A percentile compares a stretch with the other conserved stretches of the same genome.
These are phyloP conservation scores for Colletotrichum navitas DNA, from an alignment of 2,329 filamentous ascomycete genomes.

Conservation along the genomic window DNA sequence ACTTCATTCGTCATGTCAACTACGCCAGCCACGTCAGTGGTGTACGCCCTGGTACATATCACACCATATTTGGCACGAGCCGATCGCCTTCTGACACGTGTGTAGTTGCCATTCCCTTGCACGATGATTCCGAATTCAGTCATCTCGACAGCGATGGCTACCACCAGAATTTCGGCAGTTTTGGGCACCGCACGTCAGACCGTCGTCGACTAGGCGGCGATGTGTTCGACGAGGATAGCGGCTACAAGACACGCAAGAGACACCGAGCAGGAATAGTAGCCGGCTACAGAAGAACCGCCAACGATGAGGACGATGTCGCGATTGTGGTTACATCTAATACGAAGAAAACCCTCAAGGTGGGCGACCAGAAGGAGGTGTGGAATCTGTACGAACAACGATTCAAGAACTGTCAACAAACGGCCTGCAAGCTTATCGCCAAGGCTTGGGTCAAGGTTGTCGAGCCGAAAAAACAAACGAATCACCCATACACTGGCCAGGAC, in stretches of 20 bases:
- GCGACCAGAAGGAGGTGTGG: constrained; percentile 66
- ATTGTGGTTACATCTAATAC: constrained; percentile 54
- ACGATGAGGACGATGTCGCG: constrained; percentile 59
- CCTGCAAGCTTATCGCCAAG: constrained; percentile 80
- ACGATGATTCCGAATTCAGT: constrained; percentile 49
- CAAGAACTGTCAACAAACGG: constrained; percentile 76
- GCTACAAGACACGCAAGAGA: constrained; percentile 54
- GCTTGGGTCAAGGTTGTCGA: constrained; percentile 82
- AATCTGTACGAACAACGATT: constrained; percentile 73
- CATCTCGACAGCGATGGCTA: constrained; percentile 41
- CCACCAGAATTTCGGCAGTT: constrained; percentile 42
- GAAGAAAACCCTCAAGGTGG: constrained; percentile 63
- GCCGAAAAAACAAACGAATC: constrained; percentile 81
- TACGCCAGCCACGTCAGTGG: constrained; percentile 50
- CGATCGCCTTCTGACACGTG: constrained; percentile 15
- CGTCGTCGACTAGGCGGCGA: constrained; percentile 46
- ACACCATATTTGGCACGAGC: background rate
- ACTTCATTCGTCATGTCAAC: constrained; percentile 53
- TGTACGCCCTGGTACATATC: constrained; percentile 51
- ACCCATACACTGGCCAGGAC: constrained; percentile 77
- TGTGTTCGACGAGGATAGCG: constrained; percentile 47
- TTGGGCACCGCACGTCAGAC: constrained; percentile 46
- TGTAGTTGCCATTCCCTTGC: constrained; percentile 50
- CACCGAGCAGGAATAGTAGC: constrained; percentile 44
- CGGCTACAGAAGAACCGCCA: constrained; percentile 52